These are phyloP conservation scores for Populus alba DNA, from an alignment of 345 rosid species.

Conservation along the genomic window DNA sequence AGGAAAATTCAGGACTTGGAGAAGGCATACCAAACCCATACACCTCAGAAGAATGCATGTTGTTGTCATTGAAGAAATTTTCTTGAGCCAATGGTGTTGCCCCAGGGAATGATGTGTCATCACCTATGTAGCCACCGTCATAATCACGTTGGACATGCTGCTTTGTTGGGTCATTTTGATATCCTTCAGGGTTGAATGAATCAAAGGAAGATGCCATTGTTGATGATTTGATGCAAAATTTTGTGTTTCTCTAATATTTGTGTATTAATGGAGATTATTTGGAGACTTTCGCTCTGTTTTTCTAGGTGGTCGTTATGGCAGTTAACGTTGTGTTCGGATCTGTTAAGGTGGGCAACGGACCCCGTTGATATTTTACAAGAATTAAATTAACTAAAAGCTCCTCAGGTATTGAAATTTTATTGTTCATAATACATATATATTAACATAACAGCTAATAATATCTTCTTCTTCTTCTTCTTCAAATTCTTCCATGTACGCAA, in stretches of 20 bases:
- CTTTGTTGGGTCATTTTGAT: slow-evolving; percentile 3
- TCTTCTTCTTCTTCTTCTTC: no score
- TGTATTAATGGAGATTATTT: background rate
- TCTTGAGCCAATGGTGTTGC: background rate
- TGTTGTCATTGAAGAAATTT: background rate
- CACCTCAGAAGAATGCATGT: slow-evolving; percentile 8
- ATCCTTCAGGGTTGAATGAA: slow-evolving; percentile 7
- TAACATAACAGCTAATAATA: no score
- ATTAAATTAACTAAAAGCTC: background rate
- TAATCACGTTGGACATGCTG: background rate
- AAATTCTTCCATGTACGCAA: background rate
- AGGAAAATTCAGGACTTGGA: background rate
- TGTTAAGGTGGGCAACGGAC: background rate
- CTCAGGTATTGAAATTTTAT: background rate
- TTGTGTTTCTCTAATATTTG: background rate
- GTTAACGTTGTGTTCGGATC: slow-evolving; percentile 17
- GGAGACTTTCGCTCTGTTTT: background rate
- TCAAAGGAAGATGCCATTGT: slow-evolving; percentile 12
- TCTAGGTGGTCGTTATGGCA: background rate
- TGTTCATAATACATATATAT: no score
- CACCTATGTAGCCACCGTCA: background rate
- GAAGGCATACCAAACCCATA: slow-evolving; percentile 12
- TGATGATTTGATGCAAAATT: background rate
- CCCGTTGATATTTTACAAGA: background rate
- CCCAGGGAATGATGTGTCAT: background rate